Evolutionary conservation across 73 alveolate species (phyloP).

Genomic region (Paramecium pentaurelia): DNA sequence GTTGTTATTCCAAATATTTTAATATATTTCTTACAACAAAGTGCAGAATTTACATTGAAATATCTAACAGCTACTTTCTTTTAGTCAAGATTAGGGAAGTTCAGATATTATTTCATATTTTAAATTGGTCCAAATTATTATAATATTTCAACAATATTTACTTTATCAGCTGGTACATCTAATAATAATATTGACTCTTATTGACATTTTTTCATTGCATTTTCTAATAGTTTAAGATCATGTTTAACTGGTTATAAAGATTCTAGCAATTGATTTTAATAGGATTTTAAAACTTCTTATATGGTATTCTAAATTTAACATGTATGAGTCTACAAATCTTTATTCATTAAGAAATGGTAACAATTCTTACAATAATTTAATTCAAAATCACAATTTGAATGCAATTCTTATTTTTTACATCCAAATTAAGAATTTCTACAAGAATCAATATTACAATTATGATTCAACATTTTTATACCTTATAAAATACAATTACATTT

Average conservation of each 20-base stretch:
- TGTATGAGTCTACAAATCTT: neutral
- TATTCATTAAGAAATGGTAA: neutral
- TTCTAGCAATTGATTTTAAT: neutral
- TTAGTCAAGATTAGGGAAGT: neutral
- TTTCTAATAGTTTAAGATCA: neutral
- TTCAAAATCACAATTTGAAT: neutral
- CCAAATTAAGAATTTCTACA: conserved; percentile 6
- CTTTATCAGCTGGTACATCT: neutral
- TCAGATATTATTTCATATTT: neutral
- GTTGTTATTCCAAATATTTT: neutral
- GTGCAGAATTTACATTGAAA: neutral
- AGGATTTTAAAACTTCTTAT: neutral
- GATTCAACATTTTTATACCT: neutral
- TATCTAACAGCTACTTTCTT: conserved; percentile 3
- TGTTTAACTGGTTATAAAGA: neutral
- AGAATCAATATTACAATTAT: neutral
- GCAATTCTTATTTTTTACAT: neutral
- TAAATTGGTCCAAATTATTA: neutral
- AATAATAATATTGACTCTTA: neutral
- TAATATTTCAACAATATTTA: neutral
- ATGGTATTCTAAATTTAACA: neutral
- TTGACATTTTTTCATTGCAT: neutral
- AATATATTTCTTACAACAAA: neutral
- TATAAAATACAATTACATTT: neutral
- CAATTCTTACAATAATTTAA: neutral